A percentile compares a stretch with the other conserved stretches of the same genome.
These are phyloP conservation scores for Microthyrium microscopicum DNA, from an alignment of 2,329 filamentous ascomycete species.

Conservation along the genomic window DNA sequence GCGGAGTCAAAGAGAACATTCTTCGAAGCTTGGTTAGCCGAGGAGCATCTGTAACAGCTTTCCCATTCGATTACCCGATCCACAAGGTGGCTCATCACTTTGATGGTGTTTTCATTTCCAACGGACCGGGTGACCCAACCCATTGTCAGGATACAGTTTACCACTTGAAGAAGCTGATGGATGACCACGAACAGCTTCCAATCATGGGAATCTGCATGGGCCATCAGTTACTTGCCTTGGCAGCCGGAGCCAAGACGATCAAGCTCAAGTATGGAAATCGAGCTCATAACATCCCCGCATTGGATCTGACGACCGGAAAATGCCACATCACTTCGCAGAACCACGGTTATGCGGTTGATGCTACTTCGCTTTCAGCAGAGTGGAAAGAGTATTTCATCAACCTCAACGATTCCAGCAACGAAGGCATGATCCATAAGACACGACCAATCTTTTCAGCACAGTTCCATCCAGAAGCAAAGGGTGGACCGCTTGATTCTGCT, in stretches of 20 bases:
- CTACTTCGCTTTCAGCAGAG: conserved; percentile 60
- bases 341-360: conserved; percentile 91
- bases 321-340: conserved; percentile 99
- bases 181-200: conserved; percentile 66
- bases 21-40: conserved; percentile 84
- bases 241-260: conserved; percentile 73
- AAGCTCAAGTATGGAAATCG: conserved; percentile 99
- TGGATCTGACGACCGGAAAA: conserved; percentile 86
- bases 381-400: conserved; percentile 99
- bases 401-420: conserved; percentile 92
- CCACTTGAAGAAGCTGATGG: conserved; percentile 81
- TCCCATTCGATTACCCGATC: conserved; percentile 94
- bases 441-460: conserved; percentile 96
- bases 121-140: conserved; percentile 93
- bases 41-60: conserved; percentile 80
- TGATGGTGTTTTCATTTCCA: conserved; percentile 97
- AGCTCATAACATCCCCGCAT: conserved; percentile 91
- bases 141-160: conserved; percentile 91
- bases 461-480: conserved; percentile 97
- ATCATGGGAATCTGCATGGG: conserved; percentile 97
- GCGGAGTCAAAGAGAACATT: conserved; percentile 99
- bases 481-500: conserved; percentile 84
- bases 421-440: conserved; percentile 91
- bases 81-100: conserved; percentile 98
- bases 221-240: conserved; percentile 86